Evolutionary conservation across 2,329 filamentous ascomycete genomes (phyloP), one percentile per base, ranked within the genome.

Genomic region (Cordyceps cateniannulata): DNA sequence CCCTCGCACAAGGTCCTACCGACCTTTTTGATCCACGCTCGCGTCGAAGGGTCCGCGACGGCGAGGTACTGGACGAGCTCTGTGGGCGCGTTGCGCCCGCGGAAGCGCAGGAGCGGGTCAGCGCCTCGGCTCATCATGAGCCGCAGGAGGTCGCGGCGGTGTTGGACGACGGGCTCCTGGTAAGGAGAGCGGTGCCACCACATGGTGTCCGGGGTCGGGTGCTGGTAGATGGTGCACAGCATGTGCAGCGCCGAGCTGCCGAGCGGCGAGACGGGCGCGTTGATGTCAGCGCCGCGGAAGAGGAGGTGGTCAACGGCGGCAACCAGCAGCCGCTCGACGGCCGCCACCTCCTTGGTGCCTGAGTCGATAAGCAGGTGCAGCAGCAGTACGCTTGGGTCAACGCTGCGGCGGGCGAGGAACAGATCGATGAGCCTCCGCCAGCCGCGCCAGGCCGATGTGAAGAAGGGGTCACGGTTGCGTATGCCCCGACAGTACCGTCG

Each of bases 91-190:
- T 51, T 45, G 18, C 56, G 35, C 6, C 56, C 56, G 47, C 22
- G 5, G 25, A 59, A 59, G 2, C 56, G 56, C 22, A 51, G 56
- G 24, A 44, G 56, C 7, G 56, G 56, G 20, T 59, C 56, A 2
- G 56, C 56, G 35, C 56, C 56, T 24, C 56, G 56, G 56, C 56
- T 59, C 56, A 59, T 59, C 56, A 59, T 59, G 1, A 59, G 32
- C 4, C 40, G 56, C 18, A 59, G n/a, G 22, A 59, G 35, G 14
- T 42, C 56, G 16, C 24, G 24, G 14, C 56, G 56, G 47, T 59
- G 56, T 14, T 51, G 22, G 32, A 59, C 56, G 20, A 59, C 56
- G 0, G 47, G 3, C 5, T 27, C 29, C 24, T 59, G 56, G 56
- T 51, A 59, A 16, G 56, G 56, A 10, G 56, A 51, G 35, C 56